Evolutionary conservation across 179 eudicot genomes (phyloP), one percentile per base, ranked within the genome.

Genomic region (Dionaea muscipula): DNA sequence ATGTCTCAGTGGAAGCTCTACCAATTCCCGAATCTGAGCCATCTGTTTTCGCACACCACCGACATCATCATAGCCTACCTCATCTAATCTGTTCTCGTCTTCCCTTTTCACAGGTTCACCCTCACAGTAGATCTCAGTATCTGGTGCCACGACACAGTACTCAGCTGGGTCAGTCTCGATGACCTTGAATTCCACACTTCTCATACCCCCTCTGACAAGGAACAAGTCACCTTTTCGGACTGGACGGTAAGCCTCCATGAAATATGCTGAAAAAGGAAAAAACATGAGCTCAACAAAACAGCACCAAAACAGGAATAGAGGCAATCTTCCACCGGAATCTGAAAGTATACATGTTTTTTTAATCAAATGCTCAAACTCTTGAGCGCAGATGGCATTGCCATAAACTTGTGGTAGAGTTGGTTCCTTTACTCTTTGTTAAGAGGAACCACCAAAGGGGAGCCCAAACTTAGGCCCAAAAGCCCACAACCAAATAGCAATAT

Each of bases 21-120:
- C 95, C 53, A 86, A 58, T 61, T 86, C 95, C 40, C 95, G 72
- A 49, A 86, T 86, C 57, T 86, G 95, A 18, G 95, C 95, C 95
- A 86, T 86, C 71, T 86, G 95, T 56, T 86, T 86, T 54, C 94
- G 72, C 10, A 86, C 89, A 3, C 94, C 95, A 67, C 95, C 95
- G 46, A 86, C 95, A 68, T 86, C 95, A 71, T 86, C 95, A 61
- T 86, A 86, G 24, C 95, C 95, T 47, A 86, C 68, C 66, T 86
- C 95, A 56, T 86, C 94, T 57, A 86, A 59, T 49, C 95, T 77
- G 53, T 83, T 65, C 59, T 86, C 95, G 36, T 86, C 95, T 75
- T 84, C 94, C 66, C 95, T 73, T 69, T 64, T 84, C n/a, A 86
- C 50, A 7, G 95, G 94, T 56, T 86, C 95, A 9, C 95, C 95